These are phyloP conservation scores for Phlyctochytrium planicorne DNA, from an alignment of 192 early-diverging fungal genomes.

Conservation along the genomic window DNA sequence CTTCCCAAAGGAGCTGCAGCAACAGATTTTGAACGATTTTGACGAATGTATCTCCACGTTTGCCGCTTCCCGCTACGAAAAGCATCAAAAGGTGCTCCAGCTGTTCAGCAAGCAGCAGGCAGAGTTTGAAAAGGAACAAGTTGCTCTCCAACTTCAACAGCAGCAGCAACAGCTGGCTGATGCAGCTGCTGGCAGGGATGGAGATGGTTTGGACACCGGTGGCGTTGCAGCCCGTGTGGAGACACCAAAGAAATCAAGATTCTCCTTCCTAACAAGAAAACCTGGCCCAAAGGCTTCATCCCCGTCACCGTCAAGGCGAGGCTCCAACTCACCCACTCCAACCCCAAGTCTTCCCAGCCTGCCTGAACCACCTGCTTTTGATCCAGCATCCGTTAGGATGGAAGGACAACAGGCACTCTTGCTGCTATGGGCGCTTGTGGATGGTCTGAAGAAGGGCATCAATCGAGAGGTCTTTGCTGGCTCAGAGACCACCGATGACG, in stretches of 20 bases:
- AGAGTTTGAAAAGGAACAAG: neutral
- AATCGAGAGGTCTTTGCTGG: neutral
- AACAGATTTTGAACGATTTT: neutral
- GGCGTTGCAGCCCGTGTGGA: neutral
- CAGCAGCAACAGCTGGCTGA: too few relatives aligned
- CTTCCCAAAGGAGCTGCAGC: conserved; percentile 3
- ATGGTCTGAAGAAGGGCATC: neutral
- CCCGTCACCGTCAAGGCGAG: too few relatives aligned
- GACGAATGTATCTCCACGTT: neutral
- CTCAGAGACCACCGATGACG: neutral
- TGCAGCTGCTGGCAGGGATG: too few relatives aligned
- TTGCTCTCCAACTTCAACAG: too few relatives aligned
- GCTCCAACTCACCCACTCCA: too few relatives aligned
- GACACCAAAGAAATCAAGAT: neutral
- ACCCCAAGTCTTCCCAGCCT: too few relatives aligned
- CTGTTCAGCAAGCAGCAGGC: neutral
- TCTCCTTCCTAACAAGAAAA: too few relatives aligned
- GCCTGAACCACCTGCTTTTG: neutral
- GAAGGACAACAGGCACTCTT: neutral
- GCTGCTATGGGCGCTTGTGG: conserved; percentile 1
- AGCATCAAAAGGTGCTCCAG: neutral
- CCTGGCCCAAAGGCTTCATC: too few relatives aligned
- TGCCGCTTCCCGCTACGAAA: neutral
- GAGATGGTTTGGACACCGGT: too few relatives aligned
- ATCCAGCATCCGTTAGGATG: neutral